phyloP scores from a whole-genome alignment of 2,329 filamentous ascomycete genomes.

The Ceratocystis alfenasii region DNA sequence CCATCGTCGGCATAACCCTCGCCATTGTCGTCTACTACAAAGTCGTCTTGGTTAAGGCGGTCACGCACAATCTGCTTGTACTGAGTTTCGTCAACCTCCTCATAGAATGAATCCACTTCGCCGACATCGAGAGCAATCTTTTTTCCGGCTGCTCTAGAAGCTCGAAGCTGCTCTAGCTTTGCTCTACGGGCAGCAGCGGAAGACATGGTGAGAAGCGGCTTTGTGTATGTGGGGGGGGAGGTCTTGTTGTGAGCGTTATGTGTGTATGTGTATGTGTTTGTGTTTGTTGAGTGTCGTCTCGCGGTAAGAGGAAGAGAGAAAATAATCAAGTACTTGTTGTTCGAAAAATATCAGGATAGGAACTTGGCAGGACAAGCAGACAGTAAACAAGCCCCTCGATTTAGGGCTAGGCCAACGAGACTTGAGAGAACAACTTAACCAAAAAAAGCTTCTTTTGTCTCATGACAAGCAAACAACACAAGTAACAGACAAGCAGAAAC shows the following conservation, averaged over 20 bases:
- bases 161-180: constrained; percentile 66
- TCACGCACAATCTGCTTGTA: constrained; percentile 93
- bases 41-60: constrained; percentile 86
- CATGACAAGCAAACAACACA: background rate
- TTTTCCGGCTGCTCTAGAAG: constrained; percentile 77
- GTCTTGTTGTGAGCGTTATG: background rate
- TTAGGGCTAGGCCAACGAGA: too few species aligned
- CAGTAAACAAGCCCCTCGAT: background rate
- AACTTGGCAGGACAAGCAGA: background rate
- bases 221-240: background rate
- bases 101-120: constrained; percentile 76
- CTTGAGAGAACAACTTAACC: too few species aligned
- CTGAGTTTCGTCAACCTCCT: constrained; percentile 89
- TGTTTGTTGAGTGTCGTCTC: background rate
- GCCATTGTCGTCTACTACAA: constrained; percentile 96
- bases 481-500: background rate
- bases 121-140: constrained; percentile 80
- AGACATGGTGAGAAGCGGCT: constrained; percentile 31
- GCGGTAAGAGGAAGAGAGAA: background rate
- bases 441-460: background rate
- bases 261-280: background rate
- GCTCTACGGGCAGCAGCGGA: constrained; percentile 34
- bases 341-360: background rate
- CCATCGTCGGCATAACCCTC: constrained; percentile 95
- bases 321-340: background rate